A percentile compares a stretch with the other conserved stretches of the same genome.
These are phyloP conservation scores for Capronia americana DNA, from an alignment of 2,329 filamentous ascomycete species.

Conservation along the genomic window DNA sequence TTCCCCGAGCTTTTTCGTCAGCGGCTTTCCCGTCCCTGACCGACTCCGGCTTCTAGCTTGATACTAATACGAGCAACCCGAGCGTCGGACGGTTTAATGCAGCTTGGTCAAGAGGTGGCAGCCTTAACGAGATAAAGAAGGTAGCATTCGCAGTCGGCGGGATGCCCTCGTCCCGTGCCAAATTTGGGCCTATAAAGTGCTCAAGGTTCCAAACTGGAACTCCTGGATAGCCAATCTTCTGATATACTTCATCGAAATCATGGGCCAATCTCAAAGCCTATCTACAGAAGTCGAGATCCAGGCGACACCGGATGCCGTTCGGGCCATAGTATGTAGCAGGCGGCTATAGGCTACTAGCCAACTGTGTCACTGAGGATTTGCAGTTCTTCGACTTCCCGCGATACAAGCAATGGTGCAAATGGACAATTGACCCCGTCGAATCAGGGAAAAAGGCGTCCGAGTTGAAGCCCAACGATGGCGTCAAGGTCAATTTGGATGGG, in stretches of 20 bases:
- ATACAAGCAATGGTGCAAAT: constrained; percentile 11
- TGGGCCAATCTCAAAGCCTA: constrained; percentile 16
- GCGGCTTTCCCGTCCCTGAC: neutral
- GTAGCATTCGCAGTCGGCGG: neutral
- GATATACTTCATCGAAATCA: neutral
- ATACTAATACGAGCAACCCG: neutral
- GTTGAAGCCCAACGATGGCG: neutral
- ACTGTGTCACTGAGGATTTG: neutral
- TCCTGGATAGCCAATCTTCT: neutral
- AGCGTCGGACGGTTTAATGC: neutral
- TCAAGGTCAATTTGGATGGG: constrained; percentile 10
- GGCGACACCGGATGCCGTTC: constrained; percentile 7
- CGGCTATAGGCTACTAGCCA: too few relatives aligned
- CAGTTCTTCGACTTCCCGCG: constrained; percentile 13
- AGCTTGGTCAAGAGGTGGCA: neutral
- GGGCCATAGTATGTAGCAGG: neutral
- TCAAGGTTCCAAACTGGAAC: neutral
- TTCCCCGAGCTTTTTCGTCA: neutral
- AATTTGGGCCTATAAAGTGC: neutral
- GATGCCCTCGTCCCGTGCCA: neutral
- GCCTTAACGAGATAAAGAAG: neutral
- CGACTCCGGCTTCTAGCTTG: neutral
- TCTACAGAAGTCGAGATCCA: constrained; percentile 13
- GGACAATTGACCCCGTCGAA: constrained; percentile 1
- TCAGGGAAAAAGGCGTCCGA: constrained; percentile 2